Conservation (phyloP, 2,329 filamentous ascomycete species). For the Ophiocordyceps camponoti-floridani region DNA sequence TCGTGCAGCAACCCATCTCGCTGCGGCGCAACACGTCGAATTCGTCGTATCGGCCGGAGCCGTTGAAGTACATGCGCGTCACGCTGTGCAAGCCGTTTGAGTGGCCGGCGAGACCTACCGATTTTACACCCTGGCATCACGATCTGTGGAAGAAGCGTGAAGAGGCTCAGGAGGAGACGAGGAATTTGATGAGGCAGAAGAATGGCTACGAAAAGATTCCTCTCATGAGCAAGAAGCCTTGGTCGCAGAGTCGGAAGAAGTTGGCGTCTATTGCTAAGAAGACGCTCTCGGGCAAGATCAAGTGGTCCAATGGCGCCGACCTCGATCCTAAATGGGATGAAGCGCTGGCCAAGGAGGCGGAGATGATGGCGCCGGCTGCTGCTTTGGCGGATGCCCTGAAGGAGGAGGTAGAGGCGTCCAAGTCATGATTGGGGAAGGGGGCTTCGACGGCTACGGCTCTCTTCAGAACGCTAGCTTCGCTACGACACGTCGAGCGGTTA, state of each 20-base stretch:
- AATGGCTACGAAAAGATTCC: slow-evolving; percentile 13
- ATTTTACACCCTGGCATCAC: slow-evolving; percentile 47
- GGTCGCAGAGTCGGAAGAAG: slow-evolving; percentile 21
- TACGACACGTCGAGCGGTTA: too few species aligned
- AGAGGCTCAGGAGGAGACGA: slow-evolving; percentile 23
- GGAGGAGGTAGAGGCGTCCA: too few species aligned
- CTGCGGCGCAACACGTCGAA: slow-evolving; percentile 29
- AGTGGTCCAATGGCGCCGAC: slow-evolving; percentile 35
- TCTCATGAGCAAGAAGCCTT: slow-evolving; percentile 21
- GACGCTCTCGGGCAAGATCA: slow-evolving; percentile 39
- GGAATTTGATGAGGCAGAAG: slow-evolving; percentile 14
- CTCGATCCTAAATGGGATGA: slow-evolving; percentile 29
- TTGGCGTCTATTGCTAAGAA: slow-evolving; percentile 47
- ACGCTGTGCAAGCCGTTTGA: slow-evolving; percentile 77
- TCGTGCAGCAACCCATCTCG: slow-evolving; percentile 45
- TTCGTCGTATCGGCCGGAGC: slow-evolving; percentile 49
- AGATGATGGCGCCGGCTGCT: slow-evolving; percentile 3
- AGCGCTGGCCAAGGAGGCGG: slow-evolving; percentile 9
- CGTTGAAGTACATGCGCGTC: slow-evolving; percentile 86
- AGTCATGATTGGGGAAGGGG: too few species aligned
- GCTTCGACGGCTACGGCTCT: too few species aligned
- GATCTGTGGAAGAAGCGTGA: slow-evolving; percentile 35
- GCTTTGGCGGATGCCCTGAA: background rate
- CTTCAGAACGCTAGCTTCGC: too few species aligned
- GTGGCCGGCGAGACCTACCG: slow-evolving; percentile 56